Conservation (phyloP, 176 grass and related monocot genomes). For the Panicum miliaceum region DNA sequence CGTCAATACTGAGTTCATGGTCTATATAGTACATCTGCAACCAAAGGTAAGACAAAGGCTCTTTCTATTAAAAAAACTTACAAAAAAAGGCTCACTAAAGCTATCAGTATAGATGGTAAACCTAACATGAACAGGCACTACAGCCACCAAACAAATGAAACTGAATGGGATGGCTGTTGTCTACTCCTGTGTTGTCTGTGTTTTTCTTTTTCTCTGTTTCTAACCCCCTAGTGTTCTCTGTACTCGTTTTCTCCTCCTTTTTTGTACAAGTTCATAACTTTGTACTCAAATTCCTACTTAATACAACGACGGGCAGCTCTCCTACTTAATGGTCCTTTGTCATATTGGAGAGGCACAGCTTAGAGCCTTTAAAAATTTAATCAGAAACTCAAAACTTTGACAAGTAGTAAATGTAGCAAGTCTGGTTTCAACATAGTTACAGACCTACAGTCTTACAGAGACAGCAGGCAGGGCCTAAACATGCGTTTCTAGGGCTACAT, state of each 20-base stretch:
- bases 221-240: not conserved
- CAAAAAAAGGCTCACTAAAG: not conserved
- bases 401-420: not conserved
- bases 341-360: constrained; percentile 29
- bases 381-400: not conserved
- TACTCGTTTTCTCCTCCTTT: not conserved
- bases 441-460: no score
- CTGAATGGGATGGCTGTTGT: not conserved
- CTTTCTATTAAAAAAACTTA: constrained; percentile 29
- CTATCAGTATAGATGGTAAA: not conserved
- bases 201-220: no score
- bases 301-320: not conserved
- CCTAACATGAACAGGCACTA: no score
- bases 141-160: not conserved
- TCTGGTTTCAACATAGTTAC: not conserved
- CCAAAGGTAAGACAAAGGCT: constrained; percentile 31
- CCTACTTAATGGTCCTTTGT: not conserved
- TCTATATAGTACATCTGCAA: constrained; percentile 78
- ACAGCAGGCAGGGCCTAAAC: not conserved
- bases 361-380: constrained; percentile 16
- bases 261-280: not conserved
- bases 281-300: not conserved
- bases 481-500: not conserved
- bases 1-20: constrained; percentile 66
- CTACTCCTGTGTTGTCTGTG: no score